These are phyloP conservation scores for Cutaneotrichosporon sp. DNA, from an alignment of 1,284 basidiomycete species.

Conservation along the genomic window DNA sequence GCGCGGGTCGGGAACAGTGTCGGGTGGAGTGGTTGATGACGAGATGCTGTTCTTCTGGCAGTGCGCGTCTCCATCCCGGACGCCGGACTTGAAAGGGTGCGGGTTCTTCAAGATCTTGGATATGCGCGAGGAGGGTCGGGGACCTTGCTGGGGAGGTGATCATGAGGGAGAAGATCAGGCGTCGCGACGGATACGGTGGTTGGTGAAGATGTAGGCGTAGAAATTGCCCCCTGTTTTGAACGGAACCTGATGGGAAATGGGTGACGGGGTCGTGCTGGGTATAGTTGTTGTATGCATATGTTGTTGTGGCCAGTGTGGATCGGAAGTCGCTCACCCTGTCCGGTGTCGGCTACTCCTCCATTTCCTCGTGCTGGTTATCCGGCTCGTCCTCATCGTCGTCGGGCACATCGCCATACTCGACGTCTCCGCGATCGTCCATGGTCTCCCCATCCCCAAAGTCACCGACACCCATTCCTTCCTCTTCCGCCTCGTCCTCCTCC, in stretches of 20 bases:
- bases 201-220: neutral
- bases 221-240: too few relatives aligned
- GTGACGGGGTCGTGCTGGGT: neutral
- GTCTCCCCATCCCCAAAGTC: constrained; percentile 25
- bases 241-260: neutral
- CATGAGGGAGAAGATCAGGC: neutral
- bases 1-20: neutral
- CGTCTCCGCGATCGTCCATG: constrained; percentile 32
- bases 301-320: neutral
- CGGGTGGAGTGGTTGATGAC: constrained; percentile 24
- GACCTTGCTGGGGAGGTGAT: constrained; percentile 38
- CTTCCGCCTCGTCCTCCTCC: constrained; percentile 14
- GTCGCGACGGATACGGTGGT: too few relatives aligned
- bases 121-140: constrained; percentile 64
- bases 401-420: constrained; percentile 37
- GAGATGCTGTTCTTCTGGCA: constrained; percentile 73
- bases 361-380: constrained; percentile 28
- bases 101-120: constrained; percentile 75
- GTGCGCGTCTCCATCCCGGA: constrained; percentile 74
- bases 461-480: constrained; percentile 24
- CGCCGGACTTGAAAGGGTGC: constrained; percentile 73
- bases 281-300: constrained; percentile 2
- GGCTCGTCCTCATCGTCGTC: constrained; percentile 39
- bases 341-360: constrained; percentile 16
- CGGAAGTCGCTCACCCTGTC: too few relatives aligned